These are phyloP conservation scores for Lycium barbarum DNA, from an alignment of 257 asterid species.

Conservation along the genomic window DNA sequence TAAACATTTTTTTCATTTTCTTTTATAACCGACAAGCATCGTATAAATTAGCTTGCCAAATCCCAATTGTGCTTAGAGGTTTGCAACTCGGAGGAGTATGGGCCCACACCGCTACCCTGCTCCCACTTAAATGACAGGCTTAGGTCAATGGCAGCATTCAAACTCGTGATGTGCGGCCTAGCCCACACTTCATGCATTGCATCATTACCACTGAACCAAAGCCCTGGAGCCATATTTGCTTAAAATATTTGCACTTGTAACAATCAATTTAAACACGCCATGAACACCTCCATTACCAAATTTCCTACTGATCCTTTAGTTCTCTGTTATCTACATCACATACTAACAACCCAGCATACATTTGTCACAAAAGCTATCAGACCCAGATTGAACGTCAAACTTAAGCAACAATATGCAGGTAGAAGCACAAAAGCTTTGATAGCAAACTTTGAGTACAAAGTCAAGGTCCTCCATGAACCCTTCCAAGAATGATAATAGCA, in stretches of 20 bases:
- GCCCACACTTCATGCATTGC: conserved; percentile 12
- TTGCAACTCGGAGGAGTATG: neutral
- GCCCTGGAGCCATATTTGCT: neutral
- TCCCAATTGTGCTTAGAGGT: conserved; percentile 6
- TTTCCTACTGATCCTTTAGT: neutral
- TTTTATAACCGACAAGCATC: neutral
- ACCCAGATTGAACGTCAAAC: neutral
- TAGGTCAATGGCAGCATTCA: conserved; percentile 5
- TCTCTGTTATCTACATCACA: conserved; percentile 1
- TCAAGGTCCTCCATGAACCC: neutral
- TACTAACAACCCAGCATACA: neutral
- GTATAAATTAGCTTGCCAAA: neutral
- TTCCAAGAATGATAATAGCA: neutral
- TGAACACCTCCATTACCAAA: neutral
- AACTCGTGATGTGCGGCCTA: neutral
- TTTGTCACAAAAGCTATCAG: neutral
- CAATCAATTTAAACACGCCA: neutral
- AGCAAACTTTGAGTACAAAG: neutral
- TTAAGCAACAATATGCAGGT: neutral
- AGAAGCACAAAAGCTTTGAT: neutral
- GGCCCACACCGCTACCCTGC: conserved; percentile 11
- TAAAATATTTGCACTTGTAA: neutral
- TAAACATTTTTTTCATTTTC: neutral
- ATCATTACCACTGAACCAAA: neutral
- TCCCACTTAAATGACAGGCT: neutral